Conservation (phyloP, 2,329 filamentous ascomycete species). For the Scedosporium dehoogii region DNA sequence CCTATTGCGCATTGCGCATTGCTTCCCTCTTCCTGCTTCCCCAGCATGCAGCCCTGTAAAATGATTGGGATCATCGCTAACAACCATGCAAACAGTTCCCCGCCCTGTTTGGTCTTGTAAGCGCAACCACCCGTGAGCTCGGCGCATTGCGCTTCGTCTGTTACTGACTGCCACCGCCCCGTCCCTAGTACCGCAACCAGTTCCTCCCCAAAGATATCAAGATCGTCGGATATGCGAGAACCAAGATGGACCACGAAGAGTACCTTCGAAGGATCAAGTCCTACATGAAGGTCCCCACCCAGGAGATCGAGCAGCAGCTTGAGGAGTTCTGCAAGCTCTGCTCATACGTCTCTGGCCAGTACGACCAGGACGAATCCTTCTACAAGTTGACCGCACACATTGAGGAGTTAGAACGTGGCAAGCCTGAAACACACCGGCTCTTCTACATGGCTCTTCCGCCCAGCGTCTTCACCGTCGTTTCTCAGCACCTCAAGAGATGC, state of each 20-base stretch:
- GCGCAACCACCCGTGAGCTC: conserved; percentile 20
- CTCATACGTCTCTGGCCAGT: conserved; percentile 93
- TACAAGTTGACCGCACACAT: conserved; percentile 75
- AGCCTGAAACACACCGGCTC: conserved; percentile 76
- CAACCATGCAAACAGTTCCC: conserved; percentile 58
- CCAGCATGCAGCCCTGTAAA: neutral
- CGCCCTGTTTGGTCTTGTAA: conserved; percentile 91
- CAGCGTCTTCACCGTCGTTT: conserved; percentile 96
- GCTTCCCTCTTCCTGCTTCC: too few relatives aligned
- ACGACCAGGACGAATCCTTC: conserved; percentile 95
- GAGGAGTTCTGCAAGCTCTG: conserved; percentile 81
- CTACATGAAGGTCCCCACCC: conserved; percentile 97
- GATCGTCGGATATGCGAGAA: conserved; percentile 97
- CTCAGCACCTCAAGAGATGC: conserved; percentile 92
- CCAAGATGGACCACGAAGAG: conserved; percentile 97
- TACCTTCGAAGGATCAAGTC: conserved; percentile 91
- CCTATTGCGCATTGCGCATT: too few relatives aligned
- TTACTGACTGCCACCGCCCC: neutral
- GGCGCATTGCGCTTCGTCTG: neutral
- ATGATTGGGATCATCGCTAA: conserved; percentile 1
- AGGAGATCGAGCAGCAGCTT: conserved; percentile 92
- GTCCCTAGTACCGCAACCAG: conserved; percentile 82
- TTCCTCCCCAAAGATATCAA: conserved; percentile 95
- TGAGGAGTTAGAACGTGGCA: conserved; percentile 71
- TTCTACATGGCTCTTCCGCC: conserved; percentile 99